phyloP scores from a whole-genome alignment of 768 basidiomycete genomes.

The Sarcomyxa edulis region DNA sequence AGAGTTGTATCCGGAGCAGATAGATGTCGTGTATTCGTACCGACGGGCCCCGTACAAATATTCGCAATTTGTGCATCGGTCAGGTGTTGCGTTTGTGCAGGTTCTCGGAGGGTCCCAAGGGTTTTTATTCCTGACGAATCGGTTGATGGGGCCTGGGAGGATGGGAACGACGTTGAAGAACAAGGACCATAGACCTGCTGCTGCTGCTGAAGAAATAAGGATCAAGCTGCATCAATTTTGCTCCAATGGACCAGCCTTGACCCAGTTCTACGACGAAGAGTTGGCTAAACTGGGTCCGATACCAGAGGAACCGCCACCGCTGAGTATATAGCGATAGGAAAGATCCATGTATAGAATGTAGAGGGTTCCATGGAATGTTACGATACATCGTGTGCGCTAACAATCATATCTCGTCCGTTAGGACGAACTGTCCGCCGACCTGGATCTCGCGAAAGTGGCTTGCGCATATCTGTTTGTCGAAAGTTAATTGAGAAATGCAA shows the following conservation, averaged over 20 bases:
- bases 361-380: too few species aligned
- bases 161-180: slow-evolving; percentile 49
- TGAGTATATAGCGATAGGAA: slow-evolving; percentile 37
- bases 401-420: slow-evolving; percentile 71
- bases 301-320: slow-evolving; percentile 50
- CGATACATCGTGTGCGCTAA: slow-evolving; percentile 55
- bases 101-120: slow-evolving; percentile 75
- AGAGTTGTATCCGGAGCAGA: slow-evolving; percentile 68
- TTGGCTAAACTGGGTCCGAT: slow-evolving; percentile 38
- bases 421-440: slow-evolving; percentile 59
- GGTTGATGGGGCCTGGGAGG: slow-evolving; percentile 70
- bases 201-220: slow-evolving; percentile 59
- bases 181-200: slow-evolving; percentile 51
- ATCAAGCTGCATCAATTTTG: slow-evolving; percentile 61
- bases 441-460: slow-evolving; percentile 61
- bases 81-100: slow-evolving; percentile 88
- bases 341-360: too few species aligned
- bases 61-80: slow-evolving; percentile 89
- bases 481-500: not conserved
- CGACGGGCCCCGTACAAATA: slow-evolving; percentile 71
- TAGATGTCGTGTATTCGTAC: slow-evolving; percentile 89
- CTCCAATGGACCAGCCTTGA: slow-evolving; percentile 45
- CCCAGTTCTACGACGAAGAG: slow-evolving; percentile 71
- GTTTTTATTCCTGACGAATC: slow-evolving; percentile 86
- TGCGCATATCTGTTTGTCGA: slow-evolving; percentile 60